Conservation (phyloP, 257 asterid species). For the Cruciata laevipes region DNA sequence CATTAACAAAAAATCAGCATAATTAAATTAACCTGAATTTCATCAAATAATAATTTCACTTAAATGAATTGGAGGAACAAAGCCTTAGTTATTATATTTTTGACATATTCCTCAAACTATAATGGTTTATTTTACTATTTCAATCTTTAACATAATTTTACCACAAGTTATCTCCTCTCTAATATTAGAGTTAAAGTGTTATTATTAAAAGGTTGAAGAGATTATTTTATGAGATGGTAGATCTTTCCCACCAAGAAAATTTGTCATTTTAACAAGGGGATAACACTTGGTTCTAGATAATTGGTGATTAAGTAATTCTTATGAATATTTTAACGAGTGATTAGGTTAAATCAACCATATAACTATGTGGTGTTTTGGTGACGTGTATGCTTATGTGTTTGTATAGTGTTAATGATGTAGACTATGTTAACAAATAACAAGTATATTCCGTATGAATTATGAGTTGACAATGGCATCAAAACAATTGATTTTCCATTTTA, state of each 20-base stretch:
- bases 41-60: too few species aligned
- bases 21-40: too few species aligned
- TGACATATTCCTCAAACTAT: too few species aligned
- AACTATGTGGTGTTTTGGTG: slow-evolving; percentile 11
- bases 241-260: slow-evolving; percentile 15
- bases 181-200: too few species aligned
- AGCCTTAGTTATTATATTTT: too few species aligned
- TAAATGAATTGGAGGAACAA: too few species aligned
- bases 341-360: background rate
- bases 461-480: slow-evolving; percentile 15
- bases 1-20: too few species aligned
- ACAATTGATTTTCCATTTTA: background rate
- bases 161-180: too few species aligned
- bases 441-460: background rate
- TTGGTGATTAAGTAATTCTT: background rate
- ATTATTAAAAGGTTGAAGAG: too few species aligned
- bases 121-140: too few species aligned
- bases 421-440: background rate
- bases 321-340: background rate
- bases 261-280: background rate
- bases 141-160: too few species aligned
- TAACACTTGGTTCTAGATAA: background rate
- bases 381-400: slow-evolving; percentile 27
- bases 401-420: background rate
- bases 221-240: background rate